Percentiles rank a stretch among this genome's conserved stretches.
Conservation (phyloP, 2,329 filamentous ascomycete species). For the Aureobasidium sp. region DNA sequence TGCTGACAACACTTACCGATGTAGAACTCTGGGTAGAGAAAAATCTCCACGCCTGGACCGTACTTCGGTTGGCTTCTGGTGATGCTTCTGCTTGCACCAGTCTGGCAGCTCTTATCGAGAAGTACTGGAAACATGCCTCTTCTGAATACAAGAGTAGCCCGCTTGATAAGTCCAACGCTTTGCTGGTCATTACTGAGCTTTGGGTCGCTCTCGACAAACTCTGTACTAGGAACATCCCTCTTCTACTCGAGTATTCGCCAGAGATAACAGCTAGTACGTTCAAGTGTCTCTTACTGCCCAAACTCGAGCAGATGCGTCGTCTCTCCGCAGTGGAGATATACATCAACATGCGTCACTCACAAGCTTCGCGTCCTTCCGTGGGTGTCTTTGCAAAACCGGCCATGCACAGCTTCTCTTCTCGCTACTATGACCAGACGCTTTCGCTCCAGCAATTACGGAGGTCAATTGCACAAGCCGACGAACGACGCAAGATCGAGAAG, state of each 20-base stretch:
- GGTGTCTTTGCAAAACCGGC: constrained; percentile 42
- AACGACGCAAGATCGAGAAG: constrained; percentile 25
- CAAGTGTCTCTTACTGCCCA: constrained; percentile 46
- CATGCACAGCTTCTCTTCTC: constrained; percentile 33
- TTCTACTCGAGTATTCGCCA: constrained; percentile 45
- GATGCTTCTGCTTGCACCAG: constrained; percentile 4
- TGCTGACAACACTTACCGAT: background rate
- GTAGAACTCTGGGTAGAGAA: constrained; percentile 17
- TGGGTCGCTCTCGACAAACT: constrained; percentile 50
- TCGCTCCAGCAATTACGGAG: constrained; percentile 19
- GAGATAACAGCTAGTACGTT: constrained; percentile 42
- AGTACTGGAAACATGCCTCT: constrained; percentile 16
- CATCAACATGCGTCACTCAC: constrained; percentile 29
- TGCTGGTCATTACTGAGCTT: constrained; percentile 48
- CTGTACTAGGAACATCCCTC: constrained; percentile 34
- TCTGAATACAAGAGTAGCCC: constrained; percentile 36
- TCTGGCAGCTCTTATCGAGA: constrained; percentile 10
- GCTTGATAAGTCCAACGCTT: constrained; percentile 42
- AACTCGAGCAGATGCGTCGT: constrained; percentile 39
- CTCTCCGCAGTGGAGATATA: constrained; percentile 44
- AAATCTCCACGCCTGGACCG: constrained; percentile 15
- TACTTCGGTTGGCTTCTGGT: background rate
- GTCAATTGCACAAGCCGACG: constrained; percentile 28
- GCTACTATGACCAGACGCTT: constrained; percentile 33
- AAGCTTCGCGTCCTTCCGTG: background rate